Percentiles rank a stretch among this genome's conserved stretches.
phyloP scores from a whole-genome alignment of 352 stramenopile genomes.

The Pythium coloratum region DNA sequence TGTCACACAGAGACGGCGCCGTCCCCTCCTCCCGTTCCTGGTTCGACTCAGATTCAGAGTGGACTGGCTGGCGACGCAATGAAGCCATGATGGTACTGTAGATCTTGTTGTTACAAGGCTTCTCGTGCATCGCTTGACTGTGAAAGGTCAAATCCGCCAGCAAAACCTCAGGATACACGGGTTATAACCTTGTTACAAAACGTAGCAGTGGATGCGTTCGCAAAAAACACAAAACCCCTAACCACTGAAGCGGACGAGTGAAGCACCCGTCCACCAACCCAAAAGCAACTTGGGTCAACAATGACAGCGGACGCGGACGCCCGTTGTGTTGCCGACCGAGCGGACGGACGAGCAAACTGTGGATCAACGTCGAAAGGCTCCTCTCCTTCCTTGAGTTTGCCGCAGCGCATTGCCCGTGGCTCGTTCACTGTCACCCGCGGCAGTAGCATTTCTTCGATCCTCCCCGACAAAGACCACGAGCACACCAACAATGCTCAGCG shows the following conservation, averaged over 20 bases:
- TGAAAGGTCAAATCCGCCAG: constrained; percentile 3
- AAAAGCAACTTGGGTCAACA: constrained; percentile 20
- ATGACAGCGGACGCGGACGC: constrained; percentile 7
- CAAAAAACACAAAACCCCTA: constrained; percentile 9
- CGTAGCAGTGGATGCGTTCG: too few relatives aligned
- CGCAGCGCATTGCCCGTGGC: constrained; percentile 25
- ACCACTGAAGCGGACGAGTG: constrained; percentile 13
- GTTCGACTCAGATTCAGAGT: constrained; percentile 6
- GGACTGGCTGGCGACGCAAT: constrained; percentile 1
- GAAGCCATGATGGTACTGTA: background rate
- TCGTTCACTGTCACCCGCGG: constrained; percentile 16
- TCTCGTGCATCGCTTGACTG: background rate
- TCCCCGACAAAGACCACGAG: constrained; percentile 9
- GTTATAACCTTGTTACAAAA: constrained; percentile 1
- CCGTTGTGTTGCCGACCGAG: constrained; percentile 11
- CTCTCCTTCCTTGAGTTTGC: constrained; percentile 31
- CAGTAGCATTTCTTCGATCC: constrained; percentile 15
- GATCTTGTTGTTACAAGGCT: background rate
- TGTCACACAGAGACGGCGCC: background rate
- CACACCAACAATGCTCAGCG: background rate
- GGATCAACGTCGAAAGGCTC: constrained; percentile 37
- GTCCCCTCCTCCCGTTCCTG: background rate
- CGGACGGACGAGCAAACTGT: constrained; percentile 25
- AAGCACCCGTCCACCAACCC: constrained; percentile 9
- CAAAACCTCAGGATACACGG: constrained; percentile 11